A percentile compares a stretch with the other conserved stretches of the same genome.
phyloP scores from a whole-genome alignment of 208 protist genomes.

The Leptomonas pyrrhocoris region DNA sequence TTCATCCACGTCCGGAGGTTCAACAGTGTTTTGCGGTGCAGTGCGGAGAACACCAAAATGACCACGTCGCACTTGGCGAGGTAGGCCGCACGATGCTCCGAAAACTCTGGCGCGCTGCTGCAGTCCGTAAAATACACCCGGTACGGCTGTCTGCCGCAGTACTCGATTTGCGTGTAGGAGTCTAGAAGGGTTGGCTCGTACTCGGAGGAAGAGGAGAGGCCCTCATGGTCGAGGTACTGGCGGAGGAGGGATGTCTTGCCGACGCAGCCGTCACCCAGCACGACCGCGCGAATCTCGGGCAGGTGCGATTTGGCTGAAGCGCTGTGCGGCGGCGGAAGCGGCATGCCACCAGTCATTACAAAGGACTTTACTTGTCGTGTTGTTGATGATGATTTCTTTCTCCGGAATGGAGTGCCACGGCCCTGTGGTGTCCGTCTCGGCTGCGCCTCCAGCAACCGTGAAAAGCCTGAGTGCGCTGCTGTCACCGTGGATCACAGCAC shows the following conservation, averaged over 20 bases:
- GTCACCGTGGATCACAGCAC: not conserved
- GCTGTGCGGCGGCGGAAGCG: conserved; percentile 3
- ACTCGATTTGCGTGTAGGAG: conserved; percentile 40
- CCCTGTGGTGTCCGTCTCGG: no score
- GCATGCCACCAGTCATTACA: conserved; percentile 10
- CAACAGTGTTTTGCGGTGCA: conserved; percentile 40
- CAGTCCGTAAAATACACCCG: conserved; percentile 59
- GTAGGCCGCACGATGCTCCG: conserved; percentile 56
- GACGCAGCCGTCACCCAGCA: conserved; percentile 47
- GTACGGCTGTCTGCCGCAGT: conserved; percentile 41
- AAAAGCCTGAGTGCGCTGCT: not conserved
- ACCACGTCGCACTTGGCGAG: conserved; percentile 53
- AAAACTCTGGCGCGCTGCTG: conserved; percentile 49
- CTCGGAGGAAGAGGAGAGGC: conserved; percentile 16
- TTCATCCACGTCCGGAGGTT: conserved; percentile 36
- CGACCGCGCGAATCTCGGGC: conserved; percentile 36
- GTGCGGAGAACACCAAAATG: conserved; percentile 72
- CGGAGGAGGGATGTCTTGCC: conserved; percentile 63
- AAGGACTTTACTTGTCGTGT: not conserved
- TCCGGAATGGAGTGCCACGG: not conserved
- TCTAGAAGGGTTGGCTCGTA: conserved; percentile 60
- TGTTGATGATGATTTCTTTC: not conserved
- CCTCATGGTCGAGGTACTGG: conserved; percentile 51
- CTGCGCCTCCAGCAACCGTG: no score
- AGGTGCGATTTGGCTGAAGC: conserved; percentile 8